A percentile compares a stretch with the other conserved stretches of the same genome.
phyloP scores from a whole-genome alignment of 768 basidiomycete species.

The Panaeolus cyanescens region DNA sequence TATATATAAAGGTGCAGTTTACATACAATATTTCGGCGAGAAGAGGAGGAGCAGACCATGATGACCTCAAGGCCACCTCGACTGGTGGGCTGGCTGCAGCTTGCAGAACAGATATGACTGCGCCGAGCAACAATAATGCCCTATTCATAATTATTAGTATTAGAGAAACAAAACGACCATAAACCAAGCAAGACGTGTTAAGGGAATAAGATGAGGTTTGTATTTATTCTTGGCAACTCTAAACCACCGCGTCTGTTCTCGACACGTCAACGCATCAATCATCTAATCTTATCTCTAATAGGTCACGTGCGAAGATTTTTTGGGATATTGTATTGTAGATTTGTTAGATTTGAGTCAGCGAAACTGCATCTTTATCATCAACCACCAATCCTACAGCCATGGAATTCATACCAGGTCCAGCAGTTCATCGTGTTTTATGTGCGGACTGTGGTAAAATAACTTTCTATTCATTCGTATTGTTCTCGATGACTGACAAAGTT shows the following conservation, averaged over 20 bases:
- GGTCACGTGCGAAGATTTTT: not conserved
- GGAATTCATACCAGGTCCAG: slow-evolving; percentile 78
- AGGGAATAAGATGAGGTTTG: slow-evolving; percentile 6
- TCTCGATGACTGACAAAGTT: not conserved
- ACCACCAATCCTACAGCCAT: slow-evolving; percentile 36
- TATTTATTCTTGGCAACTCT: slow-evolving; percentile 7
- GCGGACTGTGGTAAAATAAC: slow-evolving; percentile 76
- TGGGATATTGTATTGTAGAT: not conserved
- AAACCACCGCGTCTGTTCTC: slow-evolving; percentile 3
- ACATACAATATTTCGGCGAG: slow-evolving; percentile 68
- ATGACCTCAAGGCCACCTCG: slow-evolving; percentile 59
- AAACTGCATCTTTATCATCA: not conserved
- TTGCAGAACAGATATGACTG: slow-evolving; percentile 17
- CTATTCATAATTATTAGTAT: slow-evolving; percentile 23
- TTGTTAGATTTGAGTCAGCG: slow-evolving; percentile 1
- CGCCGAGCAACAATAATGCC: slow-evolving; percentile 23
- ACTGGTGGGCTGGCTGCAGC: slow-evolving; percentile 46
- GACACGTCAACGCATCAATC: slow-evolving; percentile 22
- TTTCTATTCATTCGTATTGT: not conserved
- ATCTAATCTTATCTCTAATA: slow-evolving; percentile 8
- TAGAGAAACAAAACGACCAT: not conserved
- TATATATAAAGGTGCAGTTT: not conserved
- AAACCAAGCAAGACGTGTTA: slow-evolving; percentile 3
- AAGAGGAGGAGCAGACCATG: slow-evolving; percentile 66
- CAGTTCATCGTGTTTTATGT: slow-evolving; percentile 82